Conservation (phyloP, 441 rosid species). For the Hypseocharis bilobata region DNA sequence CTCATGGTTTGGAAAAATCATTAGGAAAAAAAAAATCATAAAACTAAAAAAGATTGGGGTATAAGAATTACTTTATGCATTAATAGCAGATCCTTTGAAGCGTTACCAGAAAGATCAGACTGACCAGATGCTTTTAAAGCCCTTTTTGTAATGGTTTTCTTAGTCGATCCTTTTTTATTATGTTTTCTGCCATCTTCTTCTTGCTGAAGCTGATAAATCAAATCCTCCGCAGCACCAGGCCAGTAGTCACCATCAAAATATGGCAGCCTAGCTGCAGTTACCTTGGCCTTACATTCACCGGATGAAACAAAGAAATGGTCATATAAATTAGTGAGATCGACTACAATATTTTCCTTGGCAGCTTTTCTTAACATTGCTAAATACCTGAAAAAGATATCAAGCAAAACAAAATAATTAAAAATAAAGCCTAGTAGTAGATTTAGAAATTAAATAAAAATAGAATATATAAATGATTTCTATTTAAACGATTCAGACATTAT, state of each 20-base stretch:
- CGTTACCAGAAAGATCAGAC: conserved; percentile 84
- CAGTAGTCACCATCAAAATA: conserved; percentile 99
- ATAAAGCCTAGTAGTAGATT: not conserved
- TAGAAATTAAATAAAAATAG: not conserved
- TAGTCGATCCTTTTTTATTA: conserved; percentile 76
- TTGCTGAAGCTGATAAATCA: conserved; percentile 84
- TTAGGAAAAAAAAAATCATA: conserved; percentile 1
- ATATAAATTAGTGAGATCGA: conserved; percentile 74
- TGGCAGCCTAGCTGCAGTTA: conserved; percentile 95
- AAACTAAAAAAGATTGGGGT: conserved; percentile 14
- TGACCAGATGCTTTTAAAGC: conserved; percentile 97
- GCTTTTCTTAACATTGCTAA: conserved; percentile 86
- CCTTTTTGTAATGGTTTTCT: conserved; percentile 84
- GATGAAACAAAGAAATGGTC: conserved; percentile 81
- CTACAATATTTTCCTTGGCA: conserved; percentile 72
- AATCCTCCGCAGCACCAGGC: conserved; percentile 99
- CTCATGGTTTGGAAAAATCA: not conserved
- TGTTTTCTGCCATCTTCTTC: conserved; percentile 93
- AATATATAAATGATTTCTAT: not conserved
- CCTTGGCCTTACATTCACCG: conserved; percentile 87
- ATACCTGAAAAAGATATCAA: conserved; percentile 52
- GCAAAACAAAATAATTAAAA: conserved; percentile 9
- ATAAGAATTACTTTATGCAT: conserved; percentile 74
- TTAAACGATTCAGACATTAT: not conserved
- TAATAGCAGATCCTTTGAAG: conserved; percentile 84